Conservation (phyloP, 495 filamentous ascomycete species). For the Cryomyces antarcticus region DNA sequence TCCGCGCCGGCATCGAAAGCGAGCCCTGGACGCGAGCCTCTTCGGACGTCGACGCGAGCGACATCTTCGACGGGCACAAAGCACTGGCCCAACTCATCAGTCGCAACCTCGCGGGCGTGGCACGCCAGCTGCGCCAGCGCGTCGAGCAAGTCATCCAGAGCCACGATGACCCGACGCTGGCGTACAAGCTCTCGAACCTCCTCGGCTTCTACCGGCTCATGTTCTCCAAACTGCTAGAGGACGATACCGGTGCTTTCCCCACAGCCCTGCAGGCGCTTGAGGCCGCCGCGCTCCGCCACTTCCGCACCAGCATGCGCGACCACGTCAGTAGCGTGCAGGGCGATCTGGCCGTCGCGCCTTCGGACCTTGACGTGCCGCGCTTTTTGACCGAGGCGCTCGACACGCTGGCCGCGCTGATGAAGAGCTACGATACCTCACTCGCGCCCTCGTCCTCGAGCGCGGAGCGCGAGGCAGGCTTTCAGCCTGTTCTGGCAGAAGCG, state of each 20-base stretch:
- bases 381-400: slow-evolving; percentile 70
- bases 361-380: slow-evolving; percentile 57
- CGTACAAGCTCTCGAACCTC: slow-evolving; percentile 77
- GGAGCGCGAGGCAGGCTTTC: slow-evolving; percentile 36
- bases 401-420: slow-evolving; percentile 52
- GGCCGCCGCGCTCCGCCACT: slow-evolving; percentile 62
- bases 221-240: slow-evolving; percentile 58
- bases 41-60: slow-evolving; percentile 32
- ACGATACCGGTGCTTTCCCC: slow-evolving; percentile 40
- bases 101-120: slow-evolving; percentile 61
- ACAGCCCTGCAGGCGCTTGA: slow-evolving; percentile 48
- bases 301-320: slow-evolving; percentile 59
- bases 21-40: slow-evolving; percentile 59
- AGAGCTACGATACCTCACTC: slow-evolving; percentile 66
- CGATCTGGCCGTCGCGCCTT: slow-evolving; percentile 42
- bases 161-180: slow-evolving; percentile 72
- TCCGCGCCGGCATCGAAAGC: slow-evolving; percentile 66
- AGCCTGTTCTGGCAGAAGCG: slow-evolving; percentile 57
- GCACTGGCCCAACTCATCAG: slow-evolving; percentile 78
- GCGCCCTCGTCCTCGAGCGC: slow-evolving; percentile 32
- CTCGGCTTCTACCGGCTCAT: slow-evolving; percentile 76
- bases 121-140: slow-evolving; percentile 56
- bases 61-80: slow-evolving; percentile 64
- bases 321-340: slow-evolving; percentile 50
- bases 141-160: slow-evolving; percentile 82